A percentile compares a stretch with the other conserved stretches of the same genome.
These are phyloP conservation scores for Aspergillus versicolor DNA, from an alignment of 2,329 filamentous ascomycete genomes.

Conservation along the genomic window DNA sequence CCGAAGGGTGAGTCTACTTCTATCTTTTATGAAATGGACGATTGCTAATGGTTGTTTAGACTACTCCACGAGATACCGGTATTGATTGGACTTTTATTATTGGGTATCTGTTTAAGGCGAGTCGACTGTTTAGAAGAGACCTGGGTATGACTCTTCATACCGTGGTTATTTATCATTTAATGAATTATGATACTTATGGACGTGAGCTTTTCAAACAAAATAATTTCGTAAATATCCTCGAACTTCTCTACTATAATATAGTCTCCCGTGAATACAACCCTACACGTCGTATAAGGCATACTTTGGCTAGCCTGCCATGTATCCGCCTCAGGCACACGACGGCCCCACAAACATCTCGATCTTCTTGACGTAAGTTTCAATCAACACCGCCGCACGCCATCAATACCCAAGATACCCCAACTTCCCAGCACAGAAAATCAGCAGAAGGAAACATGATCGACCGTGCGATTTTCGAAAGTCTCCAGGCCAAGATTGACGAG, in stretches of 20 bases:
- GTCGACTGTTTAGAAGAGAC: neutral
- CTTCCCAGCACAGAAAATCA: constrained; percentile 15
- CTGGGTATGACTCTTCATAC: neutral
- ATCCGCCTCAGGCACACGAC: neutral
- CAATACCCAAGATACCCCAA: constrained; percentile 1
- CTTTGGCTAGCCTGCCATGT: neutral
- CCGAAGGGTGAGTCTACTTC: constrained; percentile 67
- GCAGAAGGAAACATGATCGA: constrained; percentile 62
- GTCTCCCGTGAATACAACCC: neutral
- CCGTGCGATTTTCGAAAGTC: constrained; percentile 78
- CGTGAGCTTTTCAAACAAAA: neutral
- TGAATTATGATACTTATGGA: constrained; percentile 13
- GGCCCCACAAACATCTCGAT: constrained; percentile 18
- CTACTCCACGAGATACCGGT: constrained; percentile 69
- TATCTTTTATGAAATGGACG: neutral
- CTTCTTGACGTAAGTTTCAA: constrained; percentile 20
- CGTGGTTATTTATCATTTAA: constrained; percentile 3
- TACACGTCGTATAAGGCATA: too few species aligned
- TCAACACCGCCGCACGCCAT: constrained; percentile 5
- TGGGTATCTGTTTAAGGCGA: neutral
- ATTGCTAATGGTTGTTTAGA: constrained; percentile 27
- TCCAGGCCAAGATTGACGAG: constrained; percentile 87
- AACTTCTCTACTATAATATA: neutral
- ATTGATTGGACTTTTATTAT: constrained; percentile 41
- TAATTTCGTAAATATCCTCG: neutral